Percentiles rank a stretch among this genome's conserved stretches.
These are phyloP conservation scores for Penicillium mononematosum DNA, from an alignment of 495 filamentous ascomycete genomes.

Conservation along the genomic window DNA sequence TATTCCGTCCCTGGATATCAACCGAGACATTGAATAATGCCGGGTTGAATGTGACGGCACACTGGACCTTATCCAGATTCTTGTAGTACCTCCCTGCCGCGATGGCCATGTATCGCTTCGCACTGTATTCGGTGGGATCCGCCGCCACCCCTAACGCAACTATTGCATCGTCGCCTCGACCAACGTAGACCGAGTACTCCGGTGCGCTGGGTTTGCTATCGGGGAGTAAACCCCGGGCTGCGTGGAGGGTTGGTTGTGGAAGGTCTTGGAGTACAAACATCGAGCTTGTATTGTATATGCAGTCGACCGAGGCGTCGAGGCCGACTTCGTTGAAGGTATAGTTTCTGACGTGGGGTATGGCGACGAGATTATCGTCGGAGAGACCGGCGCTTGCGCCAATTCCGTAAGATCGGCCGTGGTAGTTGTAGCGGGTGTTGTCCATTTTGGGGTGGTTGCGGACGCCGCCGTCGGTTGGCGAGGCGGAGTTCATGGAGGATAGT, in stretches of 20 bases:
- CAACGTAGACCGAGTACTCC: conserved; percentile 28
- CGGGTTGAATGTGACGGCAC: conserved; percentile 29
- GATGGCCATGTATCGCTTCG: conserved; percentile 19
- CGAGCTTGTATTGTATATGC: conserved; percentile 32
- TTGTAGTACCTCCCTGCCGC: conserved; percentile 26
- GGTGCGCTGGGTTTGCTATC: conserved; percentile 3
- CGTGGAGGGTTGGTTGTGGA: conserved; percentile 15
- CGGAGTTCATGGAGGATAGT: conserved; percentile 23
- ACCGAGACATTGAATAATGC: conserved; percentile 33
- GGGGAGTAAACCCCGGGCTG: conserved; percentile 26
- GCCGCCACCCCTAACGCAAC: conserved; percentile 28
- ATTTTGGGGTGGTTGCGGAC: conserved; percentile 25
- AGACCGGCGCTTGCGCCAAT: conserved; percentile 34
- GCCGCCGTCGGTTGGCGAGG: conserved; percentile 22
- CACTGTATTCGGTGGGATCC: conserved; percentile 5
- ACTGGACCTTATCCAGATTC: conserved; percentile 31
- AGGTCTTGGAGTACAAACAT: conserved; percentile 3
- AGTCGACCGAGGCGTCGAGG: conserved; percentile 24
- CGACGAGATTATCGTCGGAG: conserved; percentile 20
- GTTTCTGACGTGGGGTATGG: conserved; percentile 13
- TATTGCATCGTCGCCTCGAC: conserved; percentile 22
- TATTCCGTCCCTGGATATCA: conserved; percentile 26
- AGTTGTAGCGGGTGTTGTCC: conserved; percentile 37
- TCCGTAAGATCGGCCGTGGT: conserved; percentile 35
- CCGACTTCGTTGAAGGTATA: conserved; percentile 34